Evolutionary conservation across 208 protist genomes (phyloP), one percentile per base, ranked within the genome.

Genomic region (Leptomonas seymouri): DNA sequence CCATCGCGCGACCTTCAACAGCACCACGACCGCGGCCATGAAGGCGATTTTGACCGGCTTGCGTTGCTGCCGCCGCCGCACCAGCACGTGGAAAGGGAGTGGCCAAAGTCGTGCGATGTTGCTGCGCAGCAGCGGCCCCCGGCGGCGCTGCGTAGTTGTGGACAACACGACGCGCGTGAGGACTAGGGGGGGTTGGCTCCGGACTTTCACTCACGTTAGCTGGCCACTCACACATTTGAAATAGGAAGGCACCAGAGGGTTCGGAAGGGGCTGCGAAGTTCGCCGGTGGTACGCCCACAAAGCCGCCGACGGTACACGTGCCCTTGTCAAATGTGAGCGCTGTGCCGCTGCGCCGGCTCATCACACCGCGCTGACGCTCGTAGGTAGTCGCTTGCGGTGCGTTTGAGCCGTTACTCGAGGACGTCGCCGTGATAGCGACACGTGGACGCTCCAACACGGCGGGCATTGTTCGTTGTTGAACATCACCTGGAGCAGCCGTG

Each of bases 151-250:
- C 7, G 31, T 23, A 21, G 25, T 25, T 53, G 34, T 60, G 34
- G 1, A 58, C 30, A 16, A 34, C 51, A 9, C 63, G 62, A 34
- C 41, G 61, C 15, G 39, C 50, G 36, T 15, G 12, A 0, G 63
- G 71, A 9, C 62, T 70, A 21, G 71, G 71, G 23, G 63, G 71
- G 16, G 23, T 25, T 1, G 71, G 71, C 63, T 76, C 71, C 11
- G 71, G 71, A 42, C 71, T 76, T 42, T 65, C 48, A n/a, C 63
- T 76, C 21, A 58, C 11, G 11, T 20, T 31, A 28, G 15, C 44
- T 25, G 39, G 14, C 30, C 59, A 39, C 12, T 34, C 27, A 11
- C 45, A 23, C 41, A 30, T 60, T 44, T 3, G 34, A 39, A n/a
- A 34, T 16, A 48, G 11, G 18, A 48, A 48, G 18, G 27, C 12